Evolutionary conservation across 2,329 filamentous ascomycete genomes (phyloP).

Genomic region (Apiospora sp.): DNA sequence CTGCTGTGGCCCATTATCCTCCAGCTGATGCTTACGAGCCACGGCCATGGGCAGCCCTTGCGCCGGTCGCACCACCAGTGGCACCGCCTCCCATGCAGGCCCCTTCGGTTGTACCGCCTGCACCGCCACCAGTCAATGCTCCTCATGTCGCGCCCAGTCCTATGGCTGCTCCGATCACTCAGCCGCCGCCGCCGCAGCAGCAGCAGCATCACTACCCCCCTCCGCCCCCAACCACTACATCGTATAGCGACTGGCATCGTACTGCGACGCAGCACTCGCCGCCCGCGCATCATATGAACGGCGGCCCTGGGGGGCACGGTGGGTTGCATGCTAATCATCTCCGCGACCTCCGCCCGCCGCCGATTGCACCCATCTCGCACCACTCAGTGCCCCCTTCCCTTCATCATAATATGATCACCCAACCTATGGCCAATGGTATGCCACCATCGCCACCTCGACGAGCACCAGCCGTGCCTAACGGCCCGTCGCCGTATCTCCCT

Average conservation of each 20-base stretch:
- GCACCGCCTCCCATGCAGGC: slow-evolving; percentile 38
- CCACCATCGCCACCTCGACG: slow-evolving; percentile 58
- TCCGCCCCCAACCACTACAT: slow-evolving; percentile 35
- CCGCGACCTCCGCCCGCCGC: slow-evolving; percentile 59
- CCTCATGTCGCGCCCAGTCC: slow-evolving; percentile 35
- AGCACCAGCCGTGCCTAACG: slow-evolving; percentile 49
- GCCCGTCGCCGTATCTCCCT: slow-evolving; percentile 49
- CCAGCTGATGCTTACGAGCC: slow-evolving; percentile 8
- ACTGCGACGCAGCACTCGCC: slow-evolving; percentile 58
- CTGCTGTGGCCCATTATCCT: slow-evolving; percentile 34
- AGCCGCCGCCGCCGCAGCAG: slow-evolving; percentile 42
- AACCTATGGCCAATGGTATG: slow-evolving; percentile 53
- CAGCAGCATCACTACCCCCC: slow-evolving; percentile 47
- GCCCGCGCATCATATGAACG: slow-evolving; percentile 58
- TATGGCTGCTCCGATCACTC: slow-evolving; percentile 46
- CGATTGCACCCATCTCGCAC: slow-evolving; percentile 51
- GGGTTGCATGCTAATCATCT: slow-evolving; percentile 45
- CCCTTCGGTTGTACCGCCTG: slow-evolving; percentile 35
- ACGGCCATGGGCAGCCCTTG: slow-evolving; percentile 1
- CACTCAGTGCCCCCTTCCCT: slow-evolving; percentile 50
- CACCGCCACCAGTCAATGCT: slow-evolving; percentile 32
- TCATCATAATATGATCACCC: slow-evolving; percentile 51
- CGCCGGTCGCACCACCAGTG: slow-evolving; percentile 23
- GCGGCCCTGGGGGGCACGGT: slow-evolving; percentile 45
- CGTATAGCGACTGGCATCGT: slow-evolving; percentile 60